A percentile compares a stretch with the other conserved stretches of the same genome.
Evolutionary conservation across 108 stramenopile genomes (phyloP).

Genomic region (Skeletonema costatum): DNA sequence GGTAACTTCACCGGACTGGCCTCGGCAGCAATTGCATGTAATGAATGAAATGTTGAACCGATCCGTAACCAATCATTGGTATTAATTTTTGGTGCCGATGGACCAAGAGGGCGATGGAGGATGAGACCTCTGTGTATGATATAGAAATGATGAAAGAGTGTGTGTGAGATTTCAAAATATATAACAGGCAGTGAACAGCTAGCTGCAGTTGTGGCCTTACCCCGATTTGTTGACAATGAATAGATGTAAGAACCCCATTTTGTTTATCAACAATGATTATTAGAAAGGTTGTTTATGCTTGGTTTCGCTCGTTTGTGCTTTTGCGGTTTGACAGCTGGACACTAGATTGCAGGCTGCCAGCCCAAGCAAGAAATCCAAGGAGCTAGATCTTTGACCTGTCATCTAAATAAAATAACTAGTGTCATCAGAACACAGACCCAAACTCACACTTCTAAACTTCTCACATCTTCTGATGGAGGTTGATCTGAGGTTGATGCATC

Average conservation of each 20-base stretch:
- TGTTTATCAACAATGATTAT: background rate
- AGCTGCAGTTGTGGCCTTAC: background rate
- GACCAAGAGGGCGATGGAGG: slow-evolving; percentile 76
- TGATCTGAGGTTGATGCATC: too few relatives aligned
- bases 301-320: too few relatives aligned
- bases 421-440: too few relatives aligned
- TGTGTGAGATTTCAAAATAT: too few relatives aligned
- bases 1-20: slow-evolving; percentile 72
- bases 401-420: too few relatives aligned
- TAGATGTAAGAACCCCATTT: slow-evolving; percentile 79
- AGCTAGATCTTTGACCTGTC: too few relatives aligned
- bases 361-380: too few relatives aligned
- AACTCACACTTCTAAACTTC: too few relatives aligned
- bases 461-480: too few relatives aligned
- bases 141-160: background rate
- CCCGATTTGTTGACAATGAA: slow-evolving; percentile 87
- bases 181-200: background rate
- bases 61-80: slow-evolving; percentile 91
- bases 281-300: too few relatives aligned
- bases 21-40: slow-evolving; percentile 88
- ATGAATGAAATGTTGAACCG: slow-evolving; percentile 85
- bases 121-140: slow-evolving; percentile 68
- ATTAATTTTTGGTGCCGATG: slow-evolving; percentile 73
- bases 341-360: too few relatives aligned
- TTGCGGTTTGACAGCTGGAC: too few relatives aligned